Evolutionary conservation across 2,329 filamentous ascomycete species (phyloP).

Genomic region (Cytospora piceicola): DNA sequence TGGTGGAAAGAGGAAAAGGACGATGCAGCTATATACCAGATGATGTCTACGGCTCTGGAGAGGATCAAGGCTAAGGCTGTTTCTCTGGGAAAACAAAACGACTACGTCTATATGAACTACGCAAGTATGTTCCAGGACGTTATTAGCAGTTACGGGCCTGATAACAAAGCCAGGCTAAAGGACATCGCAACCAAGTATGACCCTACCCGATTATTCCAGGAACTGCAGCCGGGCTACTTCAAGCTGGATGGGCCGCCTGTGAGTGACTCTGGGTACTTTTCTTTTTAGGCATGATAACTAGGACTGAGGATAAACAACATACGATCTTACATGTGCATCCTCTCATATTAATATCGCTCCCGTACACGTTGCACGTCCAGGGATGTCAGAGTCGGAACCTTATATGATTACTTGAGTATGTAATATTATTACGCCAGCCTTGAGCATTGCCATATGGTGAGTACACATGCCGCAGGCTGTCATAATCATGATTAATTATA

Average conservation of each 20-base stretch:
- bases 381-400: not conserved
- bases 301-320: not conserved
- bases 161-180: slow-evolving; percentile 41
- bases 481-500: not conserved
- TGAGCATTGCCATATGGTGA: not conserved
- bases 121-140: slow-evolving; percentile 45
- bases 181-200: slow-evolving; percentile 41
- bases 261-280: slow-evolving; percentile 25
- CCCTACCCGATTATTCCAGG: slow-evolving; percentile 41
- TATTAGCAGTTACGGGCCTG: slow-evolving; percentile 43
- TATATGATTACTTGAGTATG: no score
- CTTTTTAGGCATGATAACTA: not conserved
- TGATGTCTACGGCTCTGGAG: slow-evolving; percentile 31
- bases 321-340: not conserved
- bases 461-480: not conserved
- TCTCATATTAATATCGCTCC: no score
- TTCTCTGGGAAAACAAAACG: slow-evolving; percentile 29
- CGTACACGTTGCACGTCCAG: not conserved
- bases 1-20: slow-evolving; percentile 33
- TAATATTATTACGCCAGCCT: no score
- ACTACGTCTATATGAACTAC: slow-evolving; percentile 49
- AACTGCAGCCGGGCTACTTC: slow-evolving; percentile 39
- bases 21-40: slow-evolving; percentile 32
- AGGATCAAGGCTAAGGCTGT: slow-evolving; percentile 30
- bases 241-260: slow-evolving; percentile 34